phyloP scores from a whole-genome alignment of 768 basidiomycete species.

The Russula brevipes region DNA sequence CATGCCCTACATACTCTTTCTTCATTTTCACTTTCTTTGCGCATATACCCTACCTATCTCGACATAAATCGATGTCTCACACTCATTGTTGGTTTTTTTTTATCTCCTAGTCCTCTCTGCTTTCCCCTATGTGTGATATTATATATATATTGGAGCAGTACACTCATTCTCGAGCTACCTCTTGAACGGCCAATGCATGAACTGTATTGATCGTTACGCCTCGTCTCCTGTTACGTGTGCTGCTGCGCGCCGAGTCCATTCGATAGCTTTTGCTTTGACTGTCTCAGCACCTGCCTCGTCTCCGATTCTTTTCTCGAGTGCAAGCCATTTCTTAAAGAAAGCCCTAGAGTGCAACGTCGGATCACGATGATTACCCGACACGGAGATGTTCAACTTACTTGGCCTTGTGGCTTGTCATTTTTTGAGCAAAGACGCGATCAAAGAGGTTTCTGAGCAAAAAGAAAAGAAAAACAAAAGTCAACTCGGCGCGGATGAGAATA shows the following conservation, averaged over 20 bases:
- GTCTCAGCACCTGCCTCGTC: conserved; percentile 74
- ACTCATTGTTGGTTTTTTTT: conserved; percentile 44
- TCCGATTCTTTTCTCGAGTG: conserved; percentile 78
- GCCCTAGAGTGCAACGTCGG: conserved; percentile 42
- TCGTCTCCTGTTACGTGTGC: conserved; percentile 22
- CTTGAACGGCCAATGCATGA: conserved; percentile 20
- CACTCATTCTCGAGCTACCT: conserved; percentile 18
- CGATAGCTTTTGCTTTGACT: conserved; percentile 87
- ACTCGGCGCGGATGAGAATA: not conserved
- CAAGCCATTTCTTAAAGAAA: conserved; percentile 98
- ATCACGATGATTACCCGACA: not conserved
- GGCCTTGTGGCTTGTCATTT: conserved; percentile 93
- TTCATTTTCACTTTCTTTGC: conserved; percentile 29
- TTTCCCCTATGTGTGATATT: conserved; percentile 34
- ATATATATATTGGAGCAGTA: conserved; percentile 28
- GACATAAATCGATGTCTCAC: conserved; percentile 39
- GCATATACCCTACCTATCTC: conserved; percentile 44
- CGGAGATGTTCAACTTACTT: conserved; percentile 58
- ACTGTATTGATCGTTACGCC: conserved; percentile 15
- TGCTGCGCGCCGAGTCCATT: conserved; percentile 76
- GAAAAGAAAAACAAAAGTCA: not conserved
- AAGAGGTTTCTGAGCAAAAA: conserved; percentile 63
- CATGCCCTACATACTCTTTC: conserved; percentile 32
- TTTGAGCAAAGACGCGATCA: conserved; percentile 71
- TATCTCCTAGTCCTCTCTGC: conserved; percentile 40